Conservation (phyloP, 2,329 filamentous ascomycete species). For the Sarocladiaceae sp. region DNA sequence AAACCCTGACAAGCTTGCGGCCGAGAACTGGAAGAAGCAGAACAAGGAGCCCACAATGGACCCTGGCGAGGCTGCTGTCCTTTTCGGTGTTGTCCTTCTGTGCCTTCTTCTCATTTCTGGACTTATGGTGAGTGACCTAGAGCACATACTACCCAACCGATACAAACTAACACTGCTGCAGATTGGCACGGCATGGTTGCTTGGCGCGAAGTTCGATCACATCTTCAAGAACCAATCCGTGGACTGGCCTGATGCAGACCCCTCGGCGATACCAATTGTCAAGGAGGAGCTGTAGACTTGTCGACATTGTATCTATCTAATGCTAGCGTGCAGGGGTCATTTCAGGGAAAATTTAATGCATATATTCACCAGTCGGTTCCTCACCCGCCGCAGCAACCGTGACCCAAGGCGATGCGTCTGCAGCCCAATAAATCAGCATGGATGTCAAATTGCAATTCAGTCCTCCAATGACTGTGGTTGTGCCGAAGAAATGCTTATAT, state of each 20-base stretch:
- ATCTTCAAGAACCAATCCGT: constrained; percentile 20
- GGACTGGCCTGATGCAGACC: background rate
- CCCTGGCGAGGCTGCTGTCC: constrained; percentile 57
- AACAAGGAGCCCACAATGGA: constrained; percentile 42
- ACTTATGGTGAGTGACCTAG: constrained; percentile 73
- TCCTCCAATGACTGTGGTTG: constrained; percentile 82
- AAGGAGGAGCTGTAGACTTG: constrained; percentile 31
- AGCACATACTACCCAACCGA: no score
- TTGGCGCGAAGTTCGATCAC: constrained; percentile 77
- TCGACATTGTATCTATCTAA: background rate
- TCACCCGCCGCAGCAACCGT: background rate
- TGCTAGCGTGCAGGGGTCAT: constrained; percentile 4
- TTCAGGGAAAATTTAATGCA: background rate
- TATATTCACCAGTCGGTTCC: no score
- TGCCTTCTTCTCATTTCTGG: constrained; percentile 68
- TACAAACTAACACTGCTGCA: constrained; percentile 38
- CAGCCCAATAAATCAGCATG: constrained; percentile 58
- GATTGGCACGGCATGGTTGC: constrained; percentile 72
- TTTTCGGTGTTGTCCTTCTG: constrained; percentile 62
- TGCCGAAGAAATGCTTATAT: constrained; percentile 99
- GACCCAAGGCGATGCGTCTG: background rate
- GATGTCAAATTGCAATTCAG: constrained; percentile 99
- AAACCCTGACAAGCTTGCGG: constrained; percentile 57
- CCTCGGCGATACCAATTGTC: constrained; percentile 14
- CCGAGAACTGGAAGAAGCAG: constrained; percentile 32